Base-by-base conservation (phyloP, 2,329 filamentous ascomycete species). In the Pseudocercospora eumusae region DNA sequence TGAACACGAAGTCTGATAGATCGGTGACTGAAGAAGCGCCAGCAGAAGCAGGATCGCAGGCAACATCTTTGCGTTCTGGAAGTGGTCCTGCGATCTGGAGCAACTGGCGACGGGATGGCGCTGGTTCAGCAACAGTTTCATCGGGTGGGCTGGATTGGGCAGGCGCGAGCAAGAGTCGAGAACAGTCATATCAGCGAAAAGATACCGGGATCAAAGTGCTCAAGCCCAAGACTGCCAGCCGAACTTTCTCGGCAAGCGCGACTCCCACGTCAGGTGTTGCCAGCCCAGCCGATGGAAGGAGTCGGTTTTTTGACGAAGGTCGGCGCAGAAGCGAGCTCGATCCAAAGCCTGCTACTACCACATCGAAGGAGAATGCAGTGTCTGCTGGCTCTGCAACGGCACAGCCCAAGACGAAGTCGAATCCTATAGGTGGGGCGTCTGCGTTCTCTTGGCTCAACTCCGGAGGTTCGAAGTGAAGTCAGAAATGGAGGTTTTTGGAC, bases 401-500 rank as follows among this genome's bases (percentile, higher is more conserved):
- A 11, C 53, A 59, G 20, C 56, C 67, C 13, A 75, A 75, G 69
- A 73, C 69, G 47, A 74, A 74, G 58, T 82, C 86, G 31, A 98
- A 98, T 72, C 93, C 95, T 0, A 85, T 96, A 18, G 93, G 93
- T 8, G 91, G 91, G n/a, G 93, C 90, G 13, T 95, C 91, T 62
- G 93, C 93, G 2, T 98, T 98, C 79, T 88, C 90, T 11, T 98
- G 93, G 93, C 88, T 97, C 81, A 64, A 64, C 18, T 52, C 61
- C 42, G 55, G 61, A 45, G 61, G 33, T 13, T 40, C 36, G 36
- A 40, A 40, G 36, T 40, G 36, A 40, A 15, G 15, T 40, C 15
- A 40, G 36, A 40, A 18, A 40, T 7, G 15, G 36, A 18, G 4
- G 4, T 18, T 8, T 33, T 40, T 4, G 36, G 4, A 40, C 36